Percentiles rank a stretch among this genome's conserved stretches.
These are phyloP conservation scores for Fusarium protoensiforme DNA, from an alignment of 2,329 filamentous ascomycete species.

Conservation along the genomic window DNA sequence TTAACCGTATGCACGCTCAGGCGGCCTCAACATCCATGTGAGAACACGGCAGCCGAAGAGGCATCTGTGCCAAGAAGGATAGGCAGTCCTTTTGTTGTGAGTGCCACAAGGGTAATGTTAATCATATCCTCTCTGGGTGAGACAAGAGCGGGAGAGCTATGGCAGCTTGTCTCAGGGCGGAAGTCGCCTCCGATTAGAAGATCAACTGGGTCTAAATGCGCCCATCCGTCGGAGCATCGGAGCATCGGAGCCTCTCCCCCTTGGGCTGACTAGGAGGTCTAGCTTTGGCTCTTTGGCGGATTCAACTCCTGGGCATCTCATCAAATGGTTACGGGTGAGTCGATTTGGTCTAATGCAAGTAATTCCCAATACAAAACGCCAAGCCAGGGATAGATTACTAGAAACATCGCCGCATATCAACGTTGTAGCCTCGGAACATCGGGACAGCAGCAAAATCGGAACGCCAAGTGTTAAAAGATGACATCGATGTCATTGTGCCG, in stretches of 20 bases:
- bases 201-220: background rate
- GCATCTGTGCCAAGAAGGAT: background rate
- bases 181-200: background rate
- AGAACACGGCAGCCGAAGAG: background rate
- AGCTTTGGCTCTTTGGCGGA: background rate
- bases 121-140: background rate
- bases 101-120: background rate
- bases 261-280: background rate
- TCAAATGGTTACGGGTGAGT: background rate
- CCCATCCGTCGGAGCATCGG: background rate
- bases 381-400: background rate
- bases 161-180: background rate
- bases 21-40: background rate
- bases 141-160: background rate
- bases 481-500: background rate
- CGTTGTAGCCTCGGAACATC: background rate
- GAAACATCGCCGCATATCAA: background rate
- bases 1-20: background rate
- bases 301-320: background rate
- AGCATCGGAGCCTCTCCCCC: background rate
- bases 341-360: background rate
- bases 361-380: background rate
- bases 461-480: background rate
- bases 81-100: background rate
- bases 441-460: background rate